A percentile compares a stretch with the other conserved stretches of the same genome.
Conservation (phyloP, 2,329 filamentous ascomycete genomes). For the Pseudogymnoascus verrucosus region DNA sequence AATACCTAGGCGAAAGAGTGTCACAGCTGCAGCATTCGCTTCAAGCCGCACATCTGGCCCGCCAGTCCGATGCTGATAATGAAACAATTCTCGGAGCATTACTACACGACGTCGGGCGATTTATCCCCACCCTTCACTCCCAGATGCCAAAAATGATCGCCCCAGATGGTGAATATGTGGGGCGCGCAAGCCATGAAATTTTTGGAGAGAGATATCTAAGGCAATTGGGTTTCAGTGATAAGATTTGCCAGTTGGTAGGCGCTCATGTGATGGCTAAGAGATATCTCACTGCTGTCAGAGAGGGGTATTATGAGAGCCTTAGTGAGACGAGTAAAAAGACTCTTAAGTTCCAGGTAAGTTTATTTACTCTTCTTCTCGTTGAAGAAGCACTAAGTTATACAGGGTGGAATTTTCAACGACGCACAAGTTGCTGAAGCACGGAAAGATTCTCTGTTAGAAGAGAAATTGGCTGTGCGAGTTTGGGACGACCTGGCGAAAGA, state of each 20-base stretch:
- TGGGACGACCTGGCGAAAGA: constrained; percentile 13
- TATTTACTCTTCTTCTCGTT: background rate
- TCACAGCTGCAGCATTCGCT: constrained; percentile 10
- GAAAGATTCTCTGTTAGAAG: constrained; percentile 11
- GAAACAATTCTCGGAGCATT: constrained; percentile 11
- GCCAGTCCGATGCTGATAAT: background rate
- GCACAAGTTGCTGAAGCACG: constrained; percentile 11
- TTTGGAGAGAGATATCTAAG: constrained; percentile 9
- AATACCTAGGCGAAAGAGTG: constrained; percentile 12
- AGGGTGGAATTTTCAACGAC: constrained; percentile 10
- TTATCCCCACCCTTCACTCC: constrained; percentile 6
- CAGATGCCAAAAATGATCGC: constrained; percentile 12
- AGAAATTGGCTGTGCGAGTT: constrained; percentile 10
- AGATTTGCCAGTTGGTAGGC: constrained; percentile 6
- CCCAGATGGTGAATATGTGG: constrained; percentile 9
- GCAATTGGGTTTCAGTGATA: constrained; percentile 3
- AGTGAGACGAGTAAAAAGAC: constrained; percentile 13
- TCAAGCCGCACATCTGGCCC: constrained; percentile 10
- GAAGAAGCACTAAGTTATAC: background rate
- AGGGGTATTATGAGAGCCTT: constrained; percentile 11
- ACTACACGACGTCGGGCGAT: constrained; percentile 13
- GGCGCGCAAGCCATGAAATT: constrained; percentile 11
- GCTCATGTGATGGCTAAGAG: constrained; percentile 12
- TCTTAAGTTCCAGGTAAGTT: constrained; percentile 8
- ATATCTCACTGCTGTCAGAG: constrained; percentile 11